Percentiles rank a stretch among this genome's conserved stretches.
phyloP scores from a whole-genome alignment of 1,139 yeast species.

The Ogataea hybrid region DNA sequence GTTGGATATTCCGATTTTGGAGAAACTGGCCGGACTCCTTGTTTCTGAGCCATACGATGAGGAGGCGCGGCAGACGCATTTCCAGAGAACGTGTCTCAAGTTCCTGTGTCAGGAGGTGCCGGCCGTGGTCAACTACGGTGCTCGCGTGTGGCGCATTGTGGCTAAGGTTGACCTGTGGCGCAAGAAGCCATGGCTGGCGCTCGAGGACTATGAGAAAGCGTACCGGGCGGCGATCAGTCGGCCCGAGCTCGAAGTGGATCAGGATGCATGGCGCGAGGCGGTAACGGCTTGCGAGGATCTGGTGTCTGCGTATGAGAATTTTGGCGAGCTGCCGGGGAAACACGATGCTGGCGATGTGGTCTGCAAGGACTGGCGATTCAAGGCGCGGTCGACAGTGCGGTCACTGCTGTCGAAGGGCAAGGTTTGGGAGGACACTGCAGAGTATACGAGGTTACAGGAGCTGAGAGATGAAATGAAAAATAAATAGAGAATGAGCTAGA shows the following conservation, averaged over 20 bases:
- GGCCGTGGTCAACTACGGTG: constrained; percentile 61
- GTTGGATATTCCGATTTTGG: constrained; percentile 75
- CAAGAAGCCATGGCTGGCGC: constrained; percentile 79
- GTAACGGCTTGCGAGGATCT: constrained; percentile 79
- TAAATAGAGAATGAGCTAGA: constrained; percentile 5
- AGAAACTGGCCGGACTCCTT: constrained; percentile 67
- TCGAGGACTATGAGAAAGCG: constrained; percentile 86
- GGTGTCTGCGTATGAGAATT: constrained; percentile 81
- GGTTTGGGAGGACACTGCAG: constrained; percentile 77
- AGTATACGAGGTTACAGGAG: constrained; percentile 64
- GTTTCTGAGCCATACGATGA: constrained; percentile 49
- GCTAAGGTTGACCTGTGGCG: constrained; percentile 90
- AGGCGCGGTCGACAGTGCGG: constrained; percentile 70
- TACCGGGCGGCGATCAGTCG: constrained; percentile 67
- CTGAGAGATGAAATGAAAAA: constrained; percentile 44
- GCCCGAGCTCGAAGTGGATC: constrained; percentile 64
- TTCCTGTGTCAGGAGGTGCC: constrained; percentile 69
- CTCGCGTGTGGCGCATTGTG: constrained; percentile 80
- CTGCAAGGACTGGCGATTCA: constrained; percentile 90
- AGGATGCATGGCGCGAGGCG: constrained; percentile 70
- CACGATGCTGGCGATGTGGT: constrained; percentile 81
- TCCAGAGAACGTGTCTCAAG: constrained; percentile 66
- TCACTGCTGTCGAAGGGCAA: constrained; percentile 79
- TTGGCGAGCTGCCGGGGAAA: constrained; percentile 86
- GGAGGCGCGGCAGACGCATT: constrained; percentile 45